Evolutionary conservation across 257 asterid genomes (phyloP), one percentile per base, ranked within the genome.

Genomic region (Plantago major): DNA sequence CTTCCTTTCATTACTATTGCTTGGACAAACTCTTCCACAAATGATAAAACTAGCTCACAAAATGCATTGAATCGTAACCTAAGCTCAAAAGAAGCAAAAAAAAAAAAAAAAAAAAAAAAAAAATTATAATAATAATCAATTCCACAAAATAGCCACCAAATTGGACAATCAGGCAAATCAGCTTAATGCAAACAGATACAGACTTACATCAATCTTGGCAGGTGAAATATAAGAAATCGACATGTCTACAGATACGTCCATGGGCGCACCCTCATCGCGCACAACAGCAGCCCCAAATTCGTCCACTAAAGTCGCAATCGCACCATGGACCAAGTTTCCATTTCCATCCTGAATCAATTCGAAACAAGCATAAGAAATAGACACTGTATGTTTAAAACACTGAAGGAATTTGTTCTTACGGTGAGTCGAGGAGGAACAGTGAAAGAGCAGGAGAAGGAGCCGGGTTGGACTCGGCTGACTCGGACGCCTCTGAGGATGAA

Each of bases 361-460:
- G 42, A 11, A 15, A 38, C 3, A 18, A 10, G 12, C 10, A 11
- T 57, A 57, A 40, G 9, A 28, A 30, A 9, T 3, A 13, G 26
- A 7, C 60, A 43, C 8, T 19, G 12, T 22, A 43, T 37, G 48
- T 60, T 18, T 2, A 43, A 12, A 60, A 5, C 4, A 50, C 37
- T 6, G 15, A 42, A 30, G n/a, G 42, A 1, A 9, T 37, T n/a
- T 54, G 69, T 50, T 7, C 80, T 73, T 76, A 86, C 95, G 11
- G 75, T 70, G 75, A 89, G 97, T 54, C 90, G 95, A 66, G 76
- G 77, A 42, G 94, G 95, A 65, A 86, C 97, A 82, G 70, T 76
- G 81, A 84, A 76, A 55, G 91, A 73, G 81, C 85, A 80, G 42
- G 71, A 67, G 71, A 89, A 65, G 55, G 52, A 67, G 49, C 86